These are phyloP conservation scores for Aspergillus sclerotioniger DNA, from an alignment of 495 filamentous ascomycete species.

Conservation along the genomic window DNA sequence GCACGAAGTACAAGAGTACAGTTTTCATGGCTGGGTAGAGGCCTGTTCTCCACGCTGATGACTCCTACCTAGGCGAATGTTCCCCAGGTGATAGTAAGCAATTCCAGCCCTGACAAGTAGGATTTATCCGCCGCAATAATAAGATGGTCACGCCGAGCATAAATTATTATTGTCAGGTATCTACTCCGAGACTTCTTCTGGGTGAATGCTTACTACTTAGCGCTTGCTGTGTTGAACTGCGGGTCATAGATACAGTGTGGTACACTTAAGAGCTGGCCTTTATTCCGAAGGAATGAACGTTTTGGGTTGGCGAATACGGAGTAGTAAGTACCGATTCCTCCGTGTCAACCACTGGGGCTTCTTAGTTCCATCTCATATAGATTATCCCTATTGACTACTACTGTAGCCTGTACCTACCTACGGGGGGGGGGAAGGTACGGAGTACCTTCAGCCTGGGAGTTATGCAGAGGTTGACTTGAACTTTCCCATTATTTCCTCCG, in stretches of 20 bases:
- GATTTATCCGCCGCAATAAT: background rate
- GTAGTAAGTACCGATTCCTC: background rate
- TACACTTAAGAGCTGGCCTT: background rate
- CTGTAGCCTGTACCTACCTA: too few species aligned
- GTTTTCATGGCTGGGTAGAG: background rate
- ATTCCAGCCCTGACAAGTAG: background rate
- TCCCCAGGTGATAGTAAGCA: background rate
- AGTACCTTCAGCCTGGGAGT: background rate
- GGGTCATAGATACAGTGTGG: background rate
- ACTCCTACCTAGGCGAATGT: background rate
- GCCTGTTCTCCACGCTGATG: background rate
- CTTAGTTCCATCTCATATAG: background rate
- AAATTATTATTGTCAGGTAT: too few species aligned
- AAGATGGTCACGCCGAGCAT: background rate
- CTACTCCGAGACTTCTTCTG: background rate
- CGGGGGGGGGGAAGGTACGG: too few species aligned
- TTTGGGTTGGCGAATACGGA: background rate
- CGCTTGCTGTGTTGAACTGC: background rate
- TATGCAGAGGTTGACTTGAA: background rate
- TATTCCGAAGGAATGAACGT: background rate
- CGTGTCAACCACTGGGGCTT: background rate
- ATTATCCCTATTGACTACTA: background rate
- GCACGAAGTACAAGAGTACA: background rate
- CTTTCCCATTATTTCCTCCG: background rate
- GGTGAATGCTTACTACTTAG: background rate